Base-by-base conservation (phyloP, 768 basidiomycete species). In the Suillus subaureus region DNA sequence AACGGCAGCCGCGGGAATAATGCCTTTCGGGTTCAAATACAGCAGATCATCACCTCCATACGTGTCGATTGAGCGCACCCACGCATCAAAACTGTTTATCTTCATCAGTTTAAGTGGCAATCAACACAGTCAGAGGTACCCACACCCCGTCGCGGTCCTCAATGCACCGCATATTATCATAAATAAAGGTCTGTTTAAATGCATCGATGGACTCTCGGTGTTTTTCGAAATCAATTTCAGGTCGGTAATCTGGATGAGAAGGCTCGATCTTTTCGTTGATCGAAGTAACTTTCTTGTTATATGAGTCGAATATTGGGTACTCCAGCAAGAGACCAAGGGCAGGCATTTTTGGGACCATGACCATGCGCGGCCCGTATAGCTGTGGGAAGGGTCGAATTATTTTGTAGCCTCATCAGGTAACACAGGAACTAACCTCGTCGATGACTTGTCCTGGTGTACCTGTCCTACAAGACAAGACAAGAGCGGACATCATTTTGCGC, bases 401-500 rank as follows among this genome's bases (percentile, higher is more conserved):
- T 54, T 35, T 7, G n/a, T 55, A 11, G 23, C 16, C 15, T 0
- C 15, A 28, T 26, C 47, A 18, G 43, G 45, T 52, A 40, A 66
- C 49, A 55, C 18, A 51, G 31, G 31, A 40, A 43, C 67, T 11
- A 73, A 90, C 92, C 78, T 93, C 89, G 66, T 89, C 85, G 54
- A 99, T 87, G 55, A 98, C 77, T 4, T 86, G 80, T 16, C 88
- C 75, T 1, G 96, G 93, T 0, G 93, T 91, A 4, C 81, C 81
- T 6, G 93, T 93, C 65, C 97, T 84, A 71, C 87, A 87, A 21
- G 88, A 81, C 49, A 98, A 81, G n/a, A 98, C 87, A 21, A 96
- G 83, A 40, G 87, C 85, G 4, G 90, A 86, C 80, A 98, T 93
- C 97, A 99, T 99, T 80, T 99, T 99, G 66, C 97, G 91, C 97